Conservation (phyloP, 345 rosid species). For the Citrus maxima region DNA sequence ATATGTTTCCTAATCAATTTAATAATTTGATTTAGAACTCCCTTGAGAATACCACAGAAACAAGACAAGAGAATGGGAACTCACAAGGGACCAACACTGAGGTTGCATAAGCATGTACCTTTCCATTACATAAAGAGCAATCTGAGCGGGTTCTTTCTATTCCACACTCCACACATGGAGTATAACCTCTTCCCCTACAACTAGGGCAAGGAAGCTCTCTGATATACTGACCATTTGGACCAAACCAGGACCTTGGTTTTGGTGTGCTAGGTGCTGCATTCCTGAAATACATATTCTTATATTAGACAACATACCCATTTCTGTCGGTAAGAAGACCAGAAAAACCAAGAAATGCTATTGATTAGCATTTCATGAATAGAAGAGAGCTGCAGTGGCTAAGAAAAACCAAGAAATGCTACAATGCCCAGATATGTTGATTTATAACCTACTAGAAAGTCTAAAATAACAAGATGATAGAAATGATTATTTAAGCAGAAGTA, state of each 20-base stretch:
- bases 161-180: slow-evolving; percentile 82
- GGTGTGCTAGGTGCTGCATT: slow-evolving; percentile 33
- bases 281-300: slow-evolving; percentile 40
- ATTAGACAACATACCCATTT: background rate
- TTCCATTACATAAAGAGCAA: slow-evolving; percentile 76
- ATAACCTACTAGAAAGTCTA: background rate
- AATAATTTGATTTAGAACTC: background rate
- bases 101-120: slow-evolving; percentile 38
- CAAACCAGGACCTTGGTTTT: slow-evolving; percentile 88
- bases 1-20: background rate
- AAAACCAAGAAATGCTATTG: background rate
- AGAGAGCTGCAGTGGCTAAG: background rate
- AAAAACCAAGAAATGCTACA: background rate
- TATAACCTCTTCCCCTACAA: slow-evolving; percentile 93
- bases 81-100: background rate
- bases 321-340: background rate
- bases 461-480: background rate
- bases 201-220: slow-evolving; percentile 93
- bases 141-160: slow-evolving; percentile 68
- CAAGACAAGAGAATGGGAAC: background rate
- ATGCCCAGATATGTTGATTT: background rate
- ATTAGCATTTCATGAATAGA: background rate
- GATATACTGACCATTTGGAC: slow-evolving; percentile 90
- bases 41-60: background rate
- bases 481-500: background rate